Conservation (phyloP, 176 grass and related monocot species). For the Zoysia pacifica region DNA sequence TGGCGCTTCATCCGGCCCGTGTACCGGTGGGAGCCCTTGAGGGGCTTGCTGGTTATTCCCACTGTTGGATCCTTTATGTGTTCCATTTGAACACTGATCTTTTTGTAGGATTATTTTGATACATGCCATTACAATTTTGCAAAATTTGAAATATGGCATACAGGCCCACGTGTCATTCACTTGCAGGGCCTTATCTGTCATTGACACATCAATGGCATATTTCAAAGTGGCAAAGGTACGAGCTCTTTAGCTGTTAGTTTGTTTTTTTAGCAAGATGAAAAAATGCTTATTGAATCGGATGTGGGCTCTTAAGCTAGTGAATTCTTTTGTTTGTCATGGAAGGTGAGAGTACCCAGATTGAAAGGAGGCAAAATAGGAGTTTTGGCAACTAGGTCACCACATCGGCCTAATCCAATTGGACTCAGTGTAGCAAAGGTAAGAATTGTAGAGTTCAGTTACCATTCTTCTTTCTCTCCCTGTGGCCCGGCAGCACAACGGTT, state of each 20-base stretch:
- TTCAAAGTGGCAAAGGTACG: conserved; percentile 56
- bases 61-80: conserved; percentile 95
- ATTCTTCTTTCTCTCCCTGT: neutral
- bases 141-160: no score
- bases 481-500: neutral
- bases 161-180: no score
- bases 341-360: conserved; percentile 94
- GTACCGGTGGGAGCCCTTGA: conserved; percentile 70
- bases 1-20: conserved; percentile 59
- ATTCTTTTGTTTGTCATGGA: conserved; percentile 34
- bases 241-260: neutral
- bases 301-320: neutral
- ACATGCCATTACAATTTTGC: no score
- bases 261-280: neutral
- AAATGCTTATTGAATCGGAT: neutral
- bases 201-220: no score
- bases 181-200: no score
- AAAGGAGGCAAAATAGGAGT: conserved; percentile 91
- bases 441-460: neutral
- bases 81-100: conserved; percentile 94
- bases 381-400: conserved; percentile 82
- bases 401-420: conserved; percentile 92
- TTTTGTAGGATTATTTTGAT: neutral
- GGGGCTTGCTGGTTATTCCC: conserved; percentile 75
- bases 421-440: conserved; percentile 92